phyloP scores from a whole-genome alignment of 2,329 filamentous ascomycete species.

The Xylaria sp. region DNA sequence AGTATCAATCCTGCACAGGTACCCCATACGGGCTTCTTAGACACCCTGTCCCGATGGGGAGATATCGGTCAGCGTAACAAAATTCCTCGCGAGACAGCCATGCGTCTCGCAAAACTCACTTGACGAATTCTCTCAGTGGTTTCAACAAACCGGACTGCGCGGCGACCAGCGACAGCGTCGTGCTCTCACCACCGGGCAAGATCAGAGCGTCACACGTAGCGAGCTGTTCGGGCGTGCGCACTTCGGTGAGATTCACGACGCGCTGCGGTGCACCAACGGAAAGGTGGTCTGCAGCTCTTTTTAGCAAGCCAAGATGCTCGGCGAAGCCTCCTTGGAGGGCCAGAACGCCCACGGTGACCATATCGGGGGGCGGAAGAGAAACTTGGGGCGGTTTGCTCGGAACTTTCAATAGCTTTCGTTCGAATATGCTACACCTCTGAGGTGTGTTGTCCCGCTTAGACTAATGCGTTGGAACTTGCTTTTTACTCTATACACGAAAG shows the following conservation, averaged over 20 bases:
- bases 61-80: constrained; percentile 11
- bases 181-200: constrained; percentile 94
- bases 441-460: not conserved
- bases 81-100: not conserved
- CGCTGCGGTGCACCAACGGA: constrained; percentile 31
- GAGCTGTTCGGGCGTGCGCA: constrained; percentile 80
- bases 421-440: not conserved
- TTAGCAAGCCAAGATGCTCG: constrained; percentile 84
- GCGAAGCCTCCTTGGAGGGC: constrained; percentile 92
- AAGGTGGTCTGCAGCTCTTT: constrained; percentile 70
- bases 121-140: constrained; percentile 88
- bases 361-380: constrained; percentile 24
- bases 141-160: constrained; percentile 83
- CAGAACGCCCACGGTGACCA: constrained; percentile 69
- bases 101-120: constrained; percentile 63
- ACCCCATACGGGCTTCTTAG: constrained; percentile 89
- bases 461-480: not conserved
- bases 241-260: constrained; percentile 69
- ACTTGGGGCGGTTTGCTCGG: not conserved
- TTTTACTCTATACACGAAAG: not conserved
- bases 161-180: constrained; percentile 89
- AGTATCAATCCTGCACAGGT: constrained; percentile 96
- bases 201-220: constrained; percentile 82
- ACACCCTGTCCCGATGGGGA: constrained; percentile 61
- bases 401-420: not conserved